Conservation (phyloP, 805 yeast species). For the Ogataea pignaliae region DNA sequence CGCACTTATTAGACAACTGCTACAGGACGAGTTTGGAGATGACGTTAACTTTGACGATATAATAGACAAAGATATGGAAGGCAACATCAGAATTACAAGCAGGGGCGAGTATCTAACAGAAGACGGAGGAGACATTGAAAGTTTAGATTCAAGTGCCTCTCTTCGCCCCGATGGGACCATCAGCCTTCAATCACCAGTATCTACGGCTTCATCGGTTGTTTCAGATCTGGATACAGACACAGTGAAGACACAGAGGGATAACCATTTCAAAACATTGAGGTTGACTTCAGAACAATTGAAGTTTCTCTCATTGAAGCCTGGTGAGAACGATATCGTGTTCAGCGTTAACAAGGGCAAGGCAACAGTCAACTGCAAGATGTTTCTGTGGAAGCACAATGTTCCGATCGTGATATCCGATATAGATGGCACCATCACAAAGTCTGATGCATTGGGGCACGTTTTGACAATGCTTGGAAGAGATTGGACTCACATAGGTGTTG, state of each 20-base stretch:
- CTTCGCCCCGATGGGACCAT: neutral
- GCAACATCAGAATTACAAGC: constrained; percentile 54
- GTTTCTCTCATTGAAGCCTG: constrained; percentile 66
- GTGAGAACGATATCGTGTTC: constrained; percentile 75
- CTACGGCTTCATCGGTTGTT: constrained; percentile 22
- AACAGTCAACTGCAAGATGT: constrained; percentile 65
- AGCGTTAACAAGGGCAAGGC: constrained; percentile 83
- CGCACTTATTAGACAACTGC: constrained; percentile 63
- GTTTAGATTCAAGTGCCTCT: constrained; percentile 9
- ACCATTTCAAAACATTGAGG: constrained; percentile 80
- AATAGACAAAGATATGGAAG: constrained; percentile 57
- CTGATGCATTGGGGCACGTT: constrained; percentile 96
- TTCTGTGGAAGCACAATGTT: constrained; percentile 74
- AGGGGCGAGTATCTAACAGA: constrained; percentile 18
- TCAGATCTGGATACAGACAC: constrained; percentile 23
- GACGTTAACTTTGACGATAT: constrained; percentile 42
- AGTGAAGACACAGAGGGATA: constrained; percentile 17
- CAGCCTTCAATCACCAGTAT: constrained; percentile 14
- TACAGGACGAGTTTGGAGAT: constrained; percentile 69
- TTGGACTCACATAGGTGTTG: constrained; percentile 98
- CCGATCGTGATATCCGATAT: constrained; percentile 96
- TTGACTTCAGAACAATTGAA: constrained; percentile 86
- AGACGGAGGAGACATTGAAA: constrained; percentile 9
- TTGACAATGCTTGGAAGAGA: constrained; percentile 90
- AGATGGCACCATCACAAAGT: constrained; percentile 96